Percentiles rank a stretch among this genome's conserved stretches.
Conservation (phyloP, 257 asterid species). For the Cruciata laevipes region DNA sequence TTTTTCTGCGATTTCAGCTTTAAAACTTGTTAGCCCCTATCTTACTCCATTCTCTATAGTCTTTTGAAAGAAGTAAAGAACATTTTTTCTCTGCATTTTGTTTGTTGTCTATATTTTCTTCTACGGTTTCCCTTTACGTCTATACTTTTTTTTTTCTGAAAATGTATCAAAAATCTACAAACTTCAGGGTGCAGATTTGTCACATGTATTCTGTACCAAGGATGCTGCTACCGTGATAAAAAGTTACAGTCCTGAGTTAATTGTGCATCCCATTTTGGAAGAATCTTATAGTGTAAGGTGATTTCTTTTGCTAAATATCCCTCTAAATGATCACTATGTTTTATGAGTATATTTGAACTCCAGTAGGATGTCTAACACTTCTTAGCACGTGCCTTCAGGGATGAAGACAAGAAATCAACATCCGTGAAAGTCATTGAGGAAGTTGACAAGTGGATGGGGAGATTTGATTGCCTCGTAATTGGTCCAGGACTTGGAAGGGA, state of each 20-base stretch:
- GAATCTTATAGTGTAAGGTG: conserved; percentile 88
- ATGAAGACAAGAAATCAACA: conserved; percentile 58
- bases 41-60: conserved; percentile 1
- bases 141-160: not conserved
- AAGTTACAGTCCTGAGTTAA: conserved; percentile 92
- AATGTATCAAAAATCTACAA: conserved; percentile 15
- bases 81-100: not conserved
- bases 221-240: conserved; percentile 92
- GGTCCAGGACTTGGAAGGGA: conserved; percentile 99
- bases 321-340: not conserved
- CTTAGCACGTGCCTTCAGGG: conserved; percentile 43
- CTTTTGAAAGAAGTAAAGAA: conserved; percentile 2
- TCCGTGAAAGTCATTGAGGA: conserved; percentile 69
- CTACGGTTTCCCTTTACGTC: not conserved
- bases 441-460: conserved; percentile 93
- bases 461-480: conserved; percentile 88
- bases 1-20: conserved; percentile 92
- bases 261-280: conserved; percentile 91
- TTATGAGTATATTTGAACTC: not conserved
- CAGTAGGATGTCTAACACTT: conserved; percentile 22
- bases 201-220: conserved; percentile 92
- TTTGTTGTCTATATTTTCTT: not conserved
- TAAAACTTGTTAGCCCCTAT: conserved; percentile 67
- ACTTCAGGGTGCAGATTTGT: conserved; percentile 90
- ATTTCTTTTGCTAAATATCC: conserved; percentile 7